Percentiles rank a stretch among this genome's conserved stretches.
Evolutionary conservation across 148 eudicot species (phyloP).

Genomic region (Mesembryanthemum crystallinum): DNA sequence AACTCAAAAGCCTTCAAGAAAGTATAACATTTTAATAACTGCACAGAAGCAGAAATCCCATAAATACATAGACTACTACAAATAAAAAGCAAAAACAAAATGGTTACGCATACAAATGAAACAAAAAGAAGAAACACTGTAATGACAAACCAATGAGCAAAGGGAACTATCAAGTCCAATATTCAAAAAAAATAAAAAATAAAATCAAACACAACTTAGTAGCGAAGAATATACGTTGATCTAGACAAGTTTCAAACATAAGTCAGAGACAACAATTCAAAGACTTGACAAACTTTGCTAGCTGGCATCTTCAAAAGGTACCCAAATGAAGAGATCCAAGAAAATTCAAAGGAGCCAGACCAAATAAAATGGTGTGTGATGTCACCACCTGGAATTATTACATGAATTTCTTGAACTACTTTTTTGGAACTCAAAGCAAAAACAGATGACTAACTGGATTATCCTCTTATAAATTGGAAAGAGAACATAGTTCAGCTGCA

Average conservation of each 20-base stretch:
- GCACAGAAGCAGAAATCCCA: too few species aligned
- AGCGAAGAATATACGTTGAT: too few species aligned
- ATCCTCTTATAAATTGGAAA: neutral
- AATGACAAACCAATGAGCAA: too few species aligned
- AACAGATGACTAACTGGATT: neutral
- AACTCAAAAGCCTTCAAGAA: neutral
- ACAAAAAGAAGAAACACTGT: too few species aligned
- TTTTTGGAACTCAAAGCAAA: neutral
- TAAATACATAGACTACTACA: too few species aligned
- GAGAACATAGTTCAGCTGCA: neutral
- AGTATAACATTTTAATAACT: too few species aligned
- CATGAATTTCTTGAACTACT: neutral
- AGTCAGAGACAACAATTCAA: neutral
- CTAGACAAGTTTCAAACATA: neutral
- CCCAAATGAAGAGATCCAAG: neutral
- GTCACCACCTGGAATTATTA: neutral
- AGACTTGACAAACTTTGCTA: neutral
- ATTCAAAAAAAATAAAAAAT: too few species aligned
- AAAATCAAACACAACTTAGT: too few species aligned
- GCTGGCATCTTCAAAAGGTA: neutral
- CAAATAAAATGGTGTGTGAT: neutral
- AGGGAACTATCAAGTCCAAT: too few species aligned
- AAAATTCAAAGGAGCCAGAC: neutral
- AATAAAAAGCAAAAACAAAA: neutral
- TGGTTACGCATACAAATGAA: neutral